These are phyloP conservation scores for Coniella lustricola DNA, from an alignment of 2,329 filamentous ascomycete species.

Conservation along the genomic window DNA sequence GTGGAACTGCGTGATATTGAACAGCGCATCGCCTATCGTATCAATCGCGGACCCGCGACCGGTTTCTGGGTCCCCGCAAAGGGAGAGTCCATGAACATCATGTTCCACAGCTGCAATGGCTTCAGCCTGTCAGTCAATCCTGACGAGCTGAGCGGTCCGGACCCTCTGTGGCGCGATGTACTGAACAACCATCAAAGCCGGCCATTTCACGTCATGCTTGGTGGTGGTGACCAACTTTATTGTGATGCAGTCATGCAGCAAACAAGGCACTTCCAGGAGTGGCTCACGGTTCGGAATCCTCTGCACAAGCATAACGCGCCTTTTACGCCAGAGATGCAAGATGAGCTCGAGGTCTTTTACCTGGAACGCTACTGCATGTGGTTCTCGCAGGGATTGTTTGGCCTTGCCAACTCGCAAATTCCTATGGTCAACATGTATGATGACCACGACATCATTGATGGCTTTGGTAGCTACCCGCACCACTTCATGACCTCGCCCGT, in stretches of 20 bases:
- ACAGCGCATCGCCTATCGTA: slow-evolving; percentile 86
- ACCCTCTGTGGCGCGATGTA: slow-evolving; percentile 95
- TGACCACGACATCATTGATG: slow-evolving; percentile 87
- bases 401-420: slow-evolving; percentile 88
- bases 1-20: slow-evolving; percentile 74
- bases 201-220: slow-evolving; percentile 97
- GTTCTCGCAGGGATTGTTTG: slow-evolving; percentile 93
- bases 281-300: slow-evolving; percentile 75
- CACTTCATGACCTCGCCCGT: slow-evolving; percentile 87
- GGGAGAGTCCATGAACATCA: slow-evolving; percentile 89
- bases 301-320: slow-evolving; percentile 70
- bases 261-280: slow-evolving; percentile 70
- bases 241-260: slow-evolving; percentile 78
- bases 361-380: slow-evolving; percentile 83
- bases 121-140: slow-evolving; percentile 77
- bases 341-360: slow-evolving; percentile 84
- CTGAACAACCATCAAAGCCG: slow-evolving; percentile 83
- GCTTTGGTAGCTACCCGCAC: slow-evolving; percentile 88
- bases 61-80: slow-evolving; percentile 91
- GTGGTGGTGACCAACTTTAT: slow-evolving; percentile 94
- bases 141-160: slow-evolving; percentile 79
- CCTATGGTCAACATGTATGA: slow-evolving; percentile 99
- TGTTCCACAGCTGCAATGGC: slow-evolving; percentile 98
- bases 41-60: slow-evolving; percentile 82
- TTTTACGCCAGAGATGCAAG: slow-evolving; percentile 75